Conservation (phyloP, 768 basidiomycete genomes). For the Psilocybe tampanensis region DNA sequence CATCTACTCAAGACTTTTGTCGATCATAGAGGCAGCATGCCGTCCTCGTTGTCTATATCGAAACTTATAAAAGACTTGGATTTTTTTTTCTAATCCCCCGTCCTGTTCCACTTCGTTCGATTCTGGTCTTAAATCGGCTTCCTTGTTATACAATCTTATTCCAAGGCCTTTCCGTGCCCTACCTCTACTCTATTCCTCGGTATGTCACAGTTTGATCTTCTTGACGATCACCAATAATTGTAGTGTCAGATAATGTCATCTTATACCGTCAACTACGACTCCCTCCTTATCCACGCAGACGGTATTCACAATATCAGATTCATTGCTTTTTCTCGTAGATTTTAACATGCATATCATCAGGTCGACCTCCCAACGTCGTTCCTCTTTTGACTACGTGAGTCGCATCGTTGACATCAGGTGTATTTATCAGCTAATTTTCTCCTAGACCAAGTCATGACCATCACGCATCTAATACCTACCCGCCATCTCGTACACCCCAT, state of each 20-base stretch:
- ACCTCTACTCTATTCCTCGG: not conserved
- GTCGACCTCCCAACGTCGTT: constrained; percentile 73
- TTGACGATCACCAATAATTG: not conserved
- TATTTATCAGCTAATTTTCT: not conserved
- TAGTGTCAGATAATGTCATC: not conserved
- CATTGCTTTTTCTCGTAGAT: not conserved
- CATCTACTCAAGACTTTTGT: constrained; percentile 8
- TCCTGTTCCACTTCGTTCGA: not conserved
- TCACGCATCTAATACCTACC: constrained; percentile 44
- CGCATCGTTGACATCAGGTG: not conserved
- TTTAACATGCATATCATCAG: constrained; percentile 26
- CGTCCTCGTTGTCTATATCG: constrained; percentile 16
- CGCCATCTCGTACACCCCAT: constrained; percentile 70
- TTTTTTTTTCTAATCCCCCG: constrained; percentile 7
- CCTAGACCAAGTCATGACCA: constrained; percentile 34
- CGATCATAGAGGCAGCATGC: constrained; percentile 18
- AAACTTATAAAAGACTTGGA: constrained; percentile 10
- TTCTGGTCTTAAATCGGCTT: too few relatives aligned
- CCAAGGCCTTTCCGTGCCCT: not conserved
- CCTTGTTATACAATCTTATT: not conserved
- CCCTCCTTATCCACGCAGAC: constrained; percentile 79
- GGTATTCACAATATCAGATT: constrained; percentile 31
- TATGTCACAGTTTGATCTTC: not conserved
- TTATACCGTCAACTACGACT: constrained; percentile 60
- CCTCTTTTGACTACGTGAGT: constrained; percentile 72